Base-by-base conservation (phyloP, 1,284 basidiomycete genomes). In the Fomitopsis palustris region DNA sequence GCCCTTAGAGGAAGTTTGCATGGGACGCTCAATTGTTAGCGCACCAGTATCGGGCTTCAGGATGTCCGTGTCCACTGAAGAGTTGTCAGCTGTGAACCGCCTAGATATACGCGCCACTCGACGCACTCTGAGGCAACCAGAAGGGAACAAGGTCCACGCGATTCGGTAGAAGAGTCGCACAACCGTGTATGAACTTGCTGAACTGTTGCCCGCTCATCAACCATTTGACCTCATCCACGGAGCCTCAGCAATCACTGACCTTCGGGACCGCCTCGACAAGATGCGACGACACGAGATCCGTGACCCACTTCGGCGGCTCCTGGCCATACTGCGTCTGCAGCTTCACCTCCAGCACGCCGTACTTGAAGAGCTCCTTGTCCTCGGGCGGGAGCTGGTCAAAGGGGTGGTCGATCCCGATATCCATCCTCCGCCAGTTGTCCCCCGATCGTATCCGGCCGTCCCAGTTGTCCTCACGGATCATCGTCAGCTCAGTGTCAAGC, bases 71-170 rank as follows among this genome's bases (percentile, higher is more conserved):
- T 95, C 94, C 94, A 96, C 92, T 92, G 55, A 65, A 35, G 35
- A 41, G 29, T n/a, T 37, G 65, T 59, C 60, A 39, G 31, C 33
- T 41, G 49, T 16, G 6, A 19, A 17, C 4, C n/a, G 10, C 14
- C 6, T 17, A 29, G 21, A 0, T 35, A 35, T 19, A 64, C 69
- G 9, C n/a, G 25, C 37, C 8, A 8, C 6, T 49, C 21, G 63
- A 75, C 86, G 57, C 72, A 94, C 90, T 96, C 73, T 96, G 95
- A 5, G 95, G 95, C 4, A 98, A 85, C 96, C 96, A 99, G 82
- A 98, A 99, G 4, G 96, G 96, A 17, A 99, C 92, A n/a, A 99
- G 84, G 70, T 98, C 93, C 57, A 98, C 96, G 45, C 96, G 91
- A 72, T 95, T 88, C 37, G 96, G 93, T 8, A 99, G 77, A 0